Evolutionary conservation across 1,139 yeast species (phyloP), one percentile per base, ranked within the genome.

Genomic region (Saccharomyces hybrid): DNA sequence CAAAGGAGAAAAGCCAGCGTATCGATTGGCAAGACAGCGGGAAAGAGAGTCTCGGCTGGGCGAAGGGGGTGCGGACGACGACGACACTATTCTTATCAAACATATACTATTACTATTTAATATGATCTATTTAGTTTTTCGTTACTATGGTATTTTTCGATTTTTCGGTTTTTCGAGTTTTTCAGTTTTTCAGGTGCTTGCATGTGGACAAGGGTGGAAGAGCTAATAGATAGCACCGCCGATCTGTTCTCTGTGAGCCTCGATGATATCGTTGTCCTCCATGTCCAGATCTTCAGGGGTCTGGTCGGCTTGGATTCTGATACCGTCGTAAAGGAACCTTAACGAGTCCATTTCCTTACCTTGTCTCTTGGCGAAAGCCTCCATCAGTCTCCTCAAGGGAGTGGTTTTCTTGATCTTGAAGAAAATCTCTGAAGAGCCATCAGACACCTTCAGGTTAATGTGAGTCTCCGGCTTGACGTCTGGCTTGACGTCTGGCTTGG

Each of bases 301-400:
- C 65, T 88, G 90, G 57, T 85, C 90, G n/a, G 93, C 88, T 57
- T 81, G 80, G 59, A 95, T 84, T 68, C 99, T 83, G 63, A 89
- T 86, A 58, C 99, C 99, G 64, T 95, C 99, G 67, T 86, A 85
- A 67, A 93, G 77, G 71, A 95, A 95, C 71, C 98, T 82, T 69
- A 95, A 77, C 48, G 93, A 83, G 64, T 81, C 82, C 70, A 85
- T 75, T 61, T 86, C 84, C 71, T 91, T 93, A 51, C 99, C 98
- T 69, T 93, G 96, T 77, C 99, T 87, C 75, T 91, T 91, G 71
- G 98, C 95, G 71, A 91, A 95, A 5, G 98, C 96, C 67, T 93
- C 98, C 91, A 95, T 93, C 64, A 95, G 83, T 76, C 96, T 88
- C 73, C 83, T 88, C 78, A 95, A 79, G 48, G 95, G 96, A 4